Evolutionary conservation across 2,329 filamentous ascomycete species (phyloP).

Genomic region (Fusarium denticulatum): DNA sequence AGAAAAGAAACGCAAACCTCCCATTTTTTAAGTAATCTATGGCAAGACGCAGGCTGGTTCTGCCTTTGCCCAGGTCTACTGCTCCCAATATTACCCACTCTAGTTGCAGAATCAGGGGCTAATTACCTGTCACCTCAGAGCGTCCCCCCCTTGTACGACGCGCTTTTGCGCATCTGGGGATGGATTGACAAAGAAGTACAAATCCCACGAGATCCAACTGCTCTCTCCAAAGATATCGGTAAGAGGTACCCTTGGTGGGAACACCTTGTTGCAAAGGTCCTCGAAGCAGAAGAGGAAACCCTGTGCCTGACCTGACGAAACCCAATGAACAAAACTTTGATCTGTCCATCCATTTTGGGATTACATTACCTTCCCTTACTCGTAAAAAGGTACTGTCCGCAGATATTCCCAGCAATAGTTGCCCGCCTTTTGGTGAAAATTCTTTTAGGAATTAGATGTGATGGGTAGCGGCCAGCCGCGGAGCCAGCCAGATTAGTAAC

Average conservation of each 20-base stretch:
- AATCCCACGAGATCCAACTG: slow-evolving; percentile 12
- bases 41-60: slow-evolving; percentile 36
- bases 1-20: slow-evolving; percentile 15
- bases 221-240: slow-evolving; percentile 39
- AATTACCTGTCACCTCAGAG: slow-evolving; percentile 45
- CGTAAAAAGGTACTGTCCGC: slow-evolving; percentile 16
- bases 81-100: slow-evolving; percentile 16
- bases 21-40: slow-evolving; percentile 14
- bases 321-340: neutral
- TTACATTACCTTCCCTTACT: slow-evolving; percentile 2
- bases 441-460: slow-evolving; percentile 23
- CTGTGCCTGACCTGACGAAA: slow-evolving; percentile 51
- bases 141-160: slow-evolving; percentile 51
- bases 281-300: slow-evolving; percentile 47
- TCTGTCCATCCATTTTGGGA: slow-evolving; percentile 27
- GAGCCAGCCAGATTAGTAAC: slow-evolving; percentile 23
- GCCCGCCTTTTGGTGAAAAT: slow-evolving; percentile 42
- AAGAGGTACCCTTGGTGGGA: slow-evolving; percentile 54
- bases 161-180: slow-evolving; percentile 48
- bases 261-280: slow-evolving; percentile 48
- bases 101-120: slow-evolving; percentile 34
- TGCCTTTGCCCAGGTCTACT: slow-evolving; percentile 27
- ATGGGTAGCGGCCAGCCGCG: slow-evolving; percentile 10
- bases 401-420: slow-evolving; percentile 39
- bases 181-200: slow-evolving; percentile 49